Conservation (phyloP, 345 rosid genomes). For the Diplotaxis tenuifolia region DNA sequence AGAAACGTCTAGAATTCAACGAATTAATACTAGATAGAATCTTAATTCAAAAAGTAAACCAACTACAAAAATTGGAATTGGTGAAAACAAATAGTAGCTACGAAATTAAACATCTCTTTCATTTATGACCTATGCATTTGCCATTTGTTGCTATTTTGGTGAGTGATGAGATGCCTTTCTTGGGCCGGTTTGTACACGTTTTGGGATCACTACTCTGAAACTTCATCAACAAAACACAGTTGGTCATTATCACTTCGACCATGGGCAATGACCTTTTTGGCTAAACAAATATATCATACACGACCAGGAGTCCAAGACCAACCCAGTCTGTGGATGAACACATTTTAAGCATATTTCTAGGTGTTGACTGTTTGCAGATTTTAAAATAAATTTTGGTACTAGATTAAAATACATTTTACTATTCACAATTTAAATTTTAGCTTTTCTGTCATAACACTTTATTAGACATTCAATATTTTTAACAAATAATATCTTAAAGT, state of each 20-base stretch:
- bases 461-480: background rate
- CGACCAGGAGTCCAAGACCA: background rate
- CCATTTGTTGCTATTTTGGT: background rate
- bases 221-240: background rate
- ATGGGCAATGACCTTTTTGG: background rate
- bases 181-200: background rate
- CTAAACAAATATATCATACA: background rate
- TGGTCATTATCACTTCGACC: background rate
- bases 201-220: background rate
- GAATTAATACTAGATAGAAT: background rate
- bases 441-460: too few relatives aligned
- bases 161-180: background rate
- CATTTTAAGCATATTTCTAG: background rate
- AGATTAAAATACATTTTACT: background rate
- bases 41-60: background rate
- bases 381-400: background rate
- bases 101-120: background rate
- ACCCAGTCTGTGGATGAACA: background rate
- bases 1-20: background rate
- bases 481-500: background rate
- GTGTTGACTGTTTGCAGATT: background rate
- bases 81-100: background rate
- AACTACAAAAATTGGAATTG: background rate
- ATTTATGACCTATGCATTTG: background rate
- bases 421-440: background rate